These are phyloP conservation scores for Lablab purpureus DNA, from an alignment of 306 rosid species.

Conservation along the genomic window DNA sequence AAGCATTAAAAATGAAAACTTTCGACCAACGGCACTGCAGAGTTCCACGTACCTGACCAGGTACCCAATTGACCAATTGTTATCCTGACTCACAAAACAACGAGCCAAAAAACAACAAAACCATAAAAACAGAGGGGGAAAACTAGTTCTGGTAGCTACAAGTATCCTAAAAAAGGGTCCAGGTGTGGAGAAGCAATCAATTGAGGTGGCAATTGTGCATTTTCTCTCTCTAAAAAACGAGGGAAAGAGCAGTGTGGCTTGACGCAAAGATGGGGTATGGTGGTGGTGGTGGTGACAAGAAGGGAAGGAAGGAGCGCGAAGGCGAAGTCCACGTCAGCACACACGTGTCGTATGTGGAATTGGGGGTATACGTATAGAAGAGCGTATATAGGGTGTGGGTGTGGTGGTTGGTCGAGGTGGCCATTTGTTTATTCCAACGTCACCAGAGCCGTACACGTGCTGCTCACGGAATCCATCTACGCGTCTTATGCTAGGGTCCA, in stretches of 20 bases:
- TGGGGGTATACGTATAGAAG: constrained; percentile 46
- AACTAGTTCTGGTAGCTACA: constrained; percentile 18
- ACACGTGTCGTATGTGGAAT: constrained; percentile 75
- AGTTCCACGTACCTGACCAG: constrained; percentile 57
- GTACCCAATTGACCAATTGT: constrained; percentile 28
- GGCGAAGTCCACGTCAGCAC: constrained; percentile 77
- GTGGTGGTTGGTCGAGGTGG: constrained; percentile 85
- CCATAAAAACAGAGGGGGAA: neutral
- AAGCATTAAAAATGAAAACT: constrained; percentile 31
- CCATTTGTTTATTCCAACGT: constrained; percentile 57
- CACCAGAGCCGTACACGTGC: constrained; percentile 74
- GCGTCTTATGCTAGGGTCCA: constrained; percentile 61
- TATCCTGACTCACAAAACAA: neutral
- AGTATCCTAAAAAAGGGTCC: constrained; percentile 7
- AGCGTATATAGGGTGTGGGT: constrained; percentile 60
- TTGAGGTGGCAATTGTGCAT: constrained; percentile 41
- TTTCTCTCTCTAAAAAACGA: constrained; percentile 54
- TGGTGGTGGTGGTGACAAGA: constrained; percentile 38
- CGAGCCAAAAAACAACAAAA: neutral
- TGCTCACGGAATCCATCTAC: constrained; percentile 43
- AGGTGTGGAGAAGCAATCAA: constrained; percentile 2
- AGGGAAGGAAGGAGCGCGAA: constrained; percentile 57
- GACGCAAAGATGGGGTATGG: constrained; percentile 4
- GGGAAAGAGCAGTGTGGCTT: constrained; percentile 31
- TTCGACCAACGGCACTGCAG: constrained; percentile 14